Evolutionary conservation across 441 rosid genomes (phyloP).

Genomic region (Adansonia madagascariensis): DNA sequence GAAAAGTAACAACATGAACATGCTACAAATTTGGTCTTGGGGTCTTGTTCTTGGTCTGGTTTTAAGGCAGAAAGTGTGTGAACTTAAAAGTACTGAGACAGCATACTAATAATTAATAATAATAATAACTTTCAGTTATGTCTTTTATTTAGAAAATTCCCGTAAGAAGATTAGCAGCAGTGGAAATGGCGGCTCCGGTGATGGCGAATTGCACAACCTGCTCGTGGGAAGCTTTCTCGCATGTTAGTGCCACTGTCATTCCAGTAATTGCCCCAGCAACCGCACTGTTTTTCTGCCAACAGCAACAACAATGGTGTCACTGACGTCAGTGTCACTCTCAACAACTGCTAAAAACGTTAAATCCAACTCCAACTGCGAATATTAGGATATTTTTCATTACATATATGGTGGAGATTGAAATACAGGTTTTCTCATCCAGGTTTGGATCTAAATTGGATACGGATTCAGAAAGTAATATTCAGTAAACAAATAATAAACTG

Average conservation of each 20-base stretch:
- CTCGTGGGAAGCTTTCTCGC: slow-evolving; percentile 69
- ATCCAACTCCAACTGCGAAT: no score
- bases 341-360: no score
- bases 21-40: neutral
- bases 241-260: slow-evolving; percentile 67
- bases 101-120: neutral
- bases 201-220: slow-evolving; percentile 85
- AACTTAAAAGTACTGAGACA: neutral
- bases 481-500: no score
- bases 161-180: slow-evolving; percentile 82
- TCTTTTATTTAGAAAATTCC: slow-evolving; percentile 30
- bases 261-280: slow-evolving; percentile 94
- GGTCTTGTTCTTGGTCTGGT: no score
- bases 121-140: neutral
- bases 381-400: no score
- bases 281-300: slow-evolving; percentile 73
- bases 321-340: neutral
- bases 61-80: neutral
- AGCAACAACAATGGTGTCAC: neutral
- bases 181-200: slow-evolving; percentile 87
- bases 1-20: neutral
- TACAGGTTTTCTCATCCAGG: no score
- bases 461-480: no score
- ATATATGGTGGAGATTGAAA: no score
- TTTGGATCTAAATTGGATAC: no score